These are phyloP conservation scores for Sextonia rubra DNA, from an alignment of 164 flowering plant genomes.

Conservation along the genomic window DNA sequence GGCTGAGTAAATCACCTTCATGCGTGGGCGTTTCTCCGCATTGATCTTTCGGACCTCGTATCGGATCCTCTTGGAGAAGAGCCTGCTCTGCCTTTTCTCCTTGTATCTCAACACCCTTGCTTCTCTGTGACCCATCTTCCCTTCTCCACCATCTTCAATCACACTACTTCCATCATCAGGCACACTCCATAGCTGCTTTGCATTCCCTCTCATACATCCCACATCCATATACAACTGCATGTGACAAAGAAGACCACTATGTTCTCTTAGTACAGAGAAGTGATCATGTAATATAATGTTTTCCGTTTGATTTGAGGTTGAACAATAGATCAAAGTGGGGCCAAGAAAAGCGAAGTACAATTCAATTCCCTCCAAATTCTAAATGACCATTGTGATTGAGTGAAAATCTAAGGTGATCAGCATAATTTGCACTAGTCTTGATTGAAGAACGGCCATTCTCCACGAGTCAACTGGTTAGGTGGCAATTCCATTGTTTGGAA, in stretches of 20 bases:
- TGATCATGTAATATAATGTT: no score
- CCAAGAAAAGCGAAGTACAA: no score
- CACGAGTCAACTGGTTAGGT: no score
- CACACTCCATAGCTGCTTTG: slow-evolving; percentile 33
- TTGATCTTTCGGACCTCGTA: slow-evolving; percentile 78
- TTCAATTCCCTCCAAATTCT: no score
- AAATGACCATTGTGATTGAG: no score
- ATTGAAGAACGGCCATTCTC: no score
- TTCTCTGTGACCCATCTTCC: slow-evolving; percentile 48
- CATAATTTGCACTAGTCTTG: no score
- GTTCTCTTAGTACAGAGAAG: no score
- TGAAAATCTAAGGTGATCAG: no score
- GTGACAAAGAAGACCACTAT: not conserved
- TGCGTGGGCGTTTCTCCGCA: slow-evolving; percentile 80
- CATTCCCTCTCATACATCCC: not conserved
- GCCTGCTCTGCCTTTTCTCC: slow-evolving; percentile 76
- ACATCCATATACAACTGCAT: not conserved
- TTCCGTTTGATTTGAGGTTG: no score
- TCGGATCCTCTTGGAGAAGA: slow-evolving; percentile 70
- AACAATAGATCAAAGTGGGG: no score
- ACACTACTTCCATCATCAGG: slow-evolving; percentile 29
- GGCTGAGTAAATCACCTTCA: slow-evolving; percentile 43
- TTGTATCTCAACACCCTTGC: slow-evolving; percentile 79
- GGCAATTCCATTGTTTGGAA: no score
- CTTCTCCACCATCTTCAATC: slow-evolving; percentile 16